These are phyloP conservation scores for Hansenula sp. DNA, from an alignment of 1,139 yeast species.

Conservation along the genomic window DNA sequence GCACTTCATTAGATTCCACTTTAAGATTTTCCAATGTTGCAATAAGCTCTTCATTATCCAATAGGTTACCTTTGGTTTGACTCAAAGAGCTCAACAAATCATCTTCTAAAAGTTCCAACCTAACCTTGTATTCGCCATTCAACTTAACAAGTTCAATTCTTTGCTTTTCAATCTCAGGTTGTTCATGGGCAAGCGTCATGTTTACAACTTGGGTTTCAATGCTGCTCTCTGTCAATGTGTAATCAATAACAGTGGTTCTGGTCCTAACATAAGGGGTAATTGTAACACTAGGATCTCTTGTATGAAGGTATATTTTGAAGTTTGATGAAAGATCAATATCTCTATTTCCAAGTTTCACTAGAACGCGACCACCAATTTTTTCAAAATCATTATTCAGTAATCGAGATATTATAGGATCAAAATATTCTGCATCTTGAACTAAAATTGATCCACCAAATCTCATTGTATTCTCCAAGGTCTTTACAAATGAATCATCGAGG, in stretches of 20 bases:
- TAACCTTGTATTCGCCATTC: slow-evolving; percentile 58
- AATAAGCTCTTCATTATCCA: slow-evolving; percentile 64
- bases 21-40: slow-evolving; percentile 64
- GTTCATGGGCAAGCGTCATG: slow-evolving; percentile 46
- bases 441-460: slow-evolving; percentile 78
- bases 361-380: slow-evolving; percentile 65
- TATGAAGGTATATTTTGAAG: slow-evolving; percentile 57
- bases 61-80: slow-evolving; percentile 54
- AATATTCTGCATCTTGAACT: slow-evolving; percentile 74
- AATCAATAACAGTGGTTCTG: slow-evolving; percentile 64
- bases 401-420: slow-evolving; percentile 69
- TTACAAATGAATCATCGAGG: slow-evolving; percentile 62
- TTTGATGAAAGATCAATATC: slow-evolving; percentile 65
- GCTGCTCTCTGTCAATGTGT: slow-evolving; percentile 64
- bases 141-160: slow-evolving; percentile 48
- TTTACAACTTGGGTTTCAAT: slow-evolving; percentile 63
- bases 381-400: slow-evolving; percentile 59
- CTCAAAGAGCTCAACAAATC: slow-evolving; percentile 56
- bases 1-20: slow-evolving; percentile 53
- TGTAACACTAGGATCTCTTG: slow-evolving; percentile 50
- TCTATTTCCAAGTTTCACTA: slow-evolving; percentile 58
- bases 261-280: slow-evolving; percentile 57
- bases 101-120: slow-evolving; percentile 56
- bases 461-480: slow-evolving; percentile 73
- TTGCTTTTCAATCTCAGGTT: slow-evolving; percentile 66